Base-by-base conservation (phyloP, 1,284 basidiomycete genomes). In the Apiotrichum gracile region DNA sequence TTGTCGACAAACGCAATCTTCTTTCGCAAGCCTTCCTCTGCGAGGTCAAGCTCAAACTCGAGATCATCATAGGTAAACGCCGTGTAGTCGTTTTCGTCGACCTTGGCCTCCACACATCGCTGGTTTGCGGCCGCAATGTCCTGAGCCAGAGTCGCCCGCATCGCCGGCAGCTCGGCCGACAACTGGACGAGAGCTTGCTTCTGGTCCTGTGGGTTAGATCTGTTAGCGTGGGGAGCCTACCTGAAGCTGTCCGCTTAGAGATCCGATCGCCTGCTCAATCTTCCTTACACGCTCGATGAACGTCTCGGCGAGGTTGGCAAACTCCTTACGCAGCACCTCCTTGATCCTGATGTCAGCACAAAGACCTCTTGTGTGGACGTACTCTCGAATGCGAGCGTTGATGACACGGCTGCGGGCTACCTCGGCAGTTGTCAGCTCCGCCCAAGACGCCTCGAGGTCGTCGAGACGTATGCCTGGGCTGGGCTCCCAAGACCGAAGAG, bases 11-110 rank as follows among this genome's bases (percentile, higher is more conserved):
- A 97, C 0, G 87, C 83, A 34, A 93, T 84, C 79, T 97, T 93
- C 80, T 92, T 91, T 27, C 81, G 81, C 24, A 96, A 82, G 40
- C 85, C 87, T 59, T 87, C 87, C 47, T 83, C 81, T 12, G 96
- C 81, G 14, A 93, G 79, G 68, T 88, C 86, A 2, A 93, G 80
- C 76, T 97, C 94, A 63, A 92, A 96, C 55, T 85, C 83, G 22
- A 97, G 80, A 72, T 97, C 94, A 69, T 92, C 88, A 61, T 82
- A 83, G 1, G 88, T 92, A 66, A 93, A 88, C 16, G 94, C 83
- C 0, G 93, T 97, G 67, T 96, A 90, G 70, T 97, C 93, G 71
- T 97, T 97, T 74, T 97, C 94, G 68, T 97, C 94, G 4, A 97
- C 87, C 63, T 93, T 97, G 19, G 92, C 93, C n/a, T 85, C 84